Base-by-base conservation (phyloP, 352 stramenopile species). In the Peronosclerospora sorghi region DNA sequence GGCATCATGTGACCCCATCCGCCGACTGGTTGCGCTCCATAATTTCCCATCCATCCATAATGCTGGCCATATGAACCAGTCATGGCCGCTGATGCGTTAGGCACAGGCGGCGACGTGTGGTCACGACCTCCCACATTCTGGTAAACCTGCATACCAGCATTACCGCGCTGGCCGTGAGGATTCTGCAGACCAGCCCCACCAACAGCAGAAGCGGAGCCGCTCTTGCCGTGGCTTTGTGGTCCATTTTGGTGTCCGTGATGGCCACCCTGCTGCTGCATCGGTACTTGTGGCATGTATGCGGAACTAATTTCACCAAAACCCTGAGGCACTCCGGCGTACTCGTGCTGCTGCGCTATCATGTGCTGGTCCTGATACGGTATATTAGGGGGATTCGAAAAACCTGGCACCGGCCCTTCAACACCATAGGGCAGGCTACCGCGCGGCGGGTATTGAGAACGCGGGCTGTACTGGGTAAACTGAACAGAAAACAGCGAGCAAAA, bases 361-460 rank as follows among this genome's bases (percentile, higher is more conserved):
- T 88, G 75, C 59, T 88, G 77, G 38, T 92, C 80, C 52, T 89
- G 80, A 59, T 88, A 92, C 2, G 80, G 79, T 43, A 84, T 81
- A 54, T 65, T 88, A 8, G 63, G 71, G 24, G 80, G 71, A 36
- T 82, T 88, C 20, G 73, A 87, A 44, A 87, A 89, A 43, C 74
- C 80, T 27, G 76, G 73, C 9, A 85, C 77, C 13, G 76, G 73
- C 24, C 79, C 79, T 38, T 92, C 79, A 21, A 86, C 76, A 35
- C 75, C 75, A 54, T 92, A 92, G 46, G 80, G 80, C 53, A 89
- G 78, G 58, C 44, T 87, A 34, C 80, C 80, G 30, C 80, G 80
- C 28, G 80, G 75, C 6, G 74, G 76, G 62, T 88, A 92, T 64
- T 91, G 78, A 26, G 79, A 83, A 27, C 80, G 76, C 18, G 80